These are phyloP conservation scores for Cryptococcus maquisensis DNA, from an alignment of 1,284 basidiomycete genomes.

Conservation along the genomic window DNA sequence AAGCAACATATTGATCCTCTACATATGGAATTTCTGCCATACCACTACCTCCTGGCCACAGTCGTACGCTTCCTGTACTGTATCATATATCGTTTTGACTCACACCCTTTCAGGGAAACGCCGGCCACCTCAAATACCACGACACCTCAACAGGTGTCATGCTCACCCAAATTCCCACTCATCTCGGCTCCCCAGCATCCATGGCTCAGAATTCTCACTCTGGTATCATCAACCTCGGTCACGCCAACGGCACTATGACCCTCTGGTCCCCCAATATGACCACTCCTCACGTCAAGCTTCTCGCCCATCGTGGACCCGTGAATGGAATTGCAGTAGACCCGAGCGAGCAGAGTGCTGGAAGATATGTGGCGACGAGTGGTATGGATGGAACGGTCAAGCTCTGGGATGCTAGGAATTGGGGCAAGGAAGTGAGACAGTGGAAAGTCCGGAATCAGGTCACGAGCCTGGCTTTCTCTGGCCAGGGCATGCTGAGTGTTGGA, in stretches of 20 bases:
- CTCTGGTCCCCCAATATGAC: conserved; percentile 95
- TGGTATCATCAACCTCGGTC: conserved; percentile 89
- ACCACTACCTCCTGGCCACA: conserved; percentile 88
- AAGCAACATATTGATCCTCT: conserved; percentile 80
- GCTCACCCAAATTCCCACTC: conserved; percentile 83
- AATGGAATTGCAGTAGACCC: conserved; percentile 77
- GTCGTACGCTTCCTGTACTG: conserved; percentile 54
- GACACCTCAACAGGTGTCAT: conserved; percentile 91
- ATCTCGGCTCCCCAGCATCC: conserved; percentile 75
- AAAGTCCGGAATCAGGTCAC: conserved; percentile 56
- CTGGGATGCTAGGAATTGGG: conserved; percentile 97
- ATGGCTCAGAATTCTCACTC: conserved; percentile 91
- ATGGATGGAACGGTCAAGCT: conserved; percentile 84
- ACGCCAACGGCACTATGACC: conserved; percentile 76
- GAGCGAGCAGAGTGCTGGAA: conserved; percentile 62
- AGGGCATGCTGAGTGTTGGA: conserved; percentile 76
- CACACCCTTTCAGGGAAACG: conserved; percentile 56
- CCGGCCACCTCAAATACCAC: conserved; percentile 91
- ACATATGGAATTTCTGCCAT: conserved; percentile 86
- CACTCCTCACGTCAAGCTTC: conserved; percentile 82
- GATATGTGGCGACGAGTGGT: conserved; percentile 88
- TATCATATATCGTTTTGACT: conserved; percentile 51
- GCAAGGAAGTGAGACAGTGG: conserved; percentile 79
- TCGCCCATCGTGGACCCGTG: conserved; percentile 87
- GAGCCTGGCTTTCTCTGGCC: conserved; percentile 55